Conservation (phyloP, 2,329 filamentous ascomycete genomes). For the Pseudogymnoascus sp. region DNA sequence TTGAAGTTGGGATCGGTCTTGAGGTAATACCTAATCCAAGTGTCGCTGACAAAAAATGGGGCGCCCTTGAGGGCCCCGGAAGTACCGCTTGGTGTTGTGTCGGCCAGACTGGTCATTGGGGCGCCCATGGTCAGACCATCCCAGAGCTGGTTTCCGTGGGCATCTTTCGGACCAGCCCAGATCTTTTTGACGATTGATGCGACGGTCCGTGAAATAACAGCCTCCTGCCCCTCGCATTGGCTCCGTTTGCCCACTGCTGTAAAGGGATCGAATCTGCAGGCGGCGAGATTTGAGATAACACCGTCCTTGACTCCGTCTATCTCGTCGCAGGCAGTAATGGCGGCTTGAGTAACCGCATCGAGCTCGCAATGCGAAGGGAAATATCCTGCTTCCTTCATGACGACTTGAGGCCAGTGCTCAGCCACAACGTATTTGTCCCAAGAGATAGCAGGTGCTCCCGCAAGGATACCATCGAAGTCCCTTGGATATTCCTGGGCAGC, state of each 20-base stretch:
- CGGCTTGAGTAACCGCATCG: background rate
- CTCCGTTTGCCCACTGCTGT: background rate
- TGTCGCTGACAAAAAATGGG: background rate
- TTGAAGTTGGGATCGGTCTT: conserved; percentile 14
- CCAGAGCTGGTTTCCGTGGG: background rate
- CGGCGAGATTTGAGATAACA: background rate
- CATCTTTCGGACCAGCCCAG: background rate
- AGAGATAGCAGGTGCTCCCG: background rate
- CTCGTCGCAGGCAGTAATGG: background rate
- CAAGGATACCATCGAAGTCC: conserved; percentile 1
- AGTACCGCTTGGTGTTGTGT: background rate
- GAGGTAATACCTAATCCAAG: background rate
- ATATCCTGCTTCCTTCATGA: background rate
- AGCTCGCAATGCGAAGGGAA: background rate
- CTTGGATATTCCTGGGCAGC: background rate
- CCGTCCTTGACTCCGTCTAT: background rate
- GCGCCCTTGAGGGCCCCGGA: background rate
- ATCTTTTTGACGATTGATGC: background rate
- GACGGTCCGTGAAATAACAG: background rate
- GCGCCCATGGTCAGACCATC: background rate
- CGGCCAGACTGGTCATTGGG: background rate
- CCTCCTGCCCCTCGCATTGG: background rate
- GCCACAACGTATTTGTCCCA: background rate
- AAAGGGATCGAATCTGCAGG: background rate
- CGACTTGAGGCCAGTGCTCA: background rate